Evolutionary conservation across 805 yeast species (phyloP).

Genomic region (Sugiyamaella floridensis): DNA sequence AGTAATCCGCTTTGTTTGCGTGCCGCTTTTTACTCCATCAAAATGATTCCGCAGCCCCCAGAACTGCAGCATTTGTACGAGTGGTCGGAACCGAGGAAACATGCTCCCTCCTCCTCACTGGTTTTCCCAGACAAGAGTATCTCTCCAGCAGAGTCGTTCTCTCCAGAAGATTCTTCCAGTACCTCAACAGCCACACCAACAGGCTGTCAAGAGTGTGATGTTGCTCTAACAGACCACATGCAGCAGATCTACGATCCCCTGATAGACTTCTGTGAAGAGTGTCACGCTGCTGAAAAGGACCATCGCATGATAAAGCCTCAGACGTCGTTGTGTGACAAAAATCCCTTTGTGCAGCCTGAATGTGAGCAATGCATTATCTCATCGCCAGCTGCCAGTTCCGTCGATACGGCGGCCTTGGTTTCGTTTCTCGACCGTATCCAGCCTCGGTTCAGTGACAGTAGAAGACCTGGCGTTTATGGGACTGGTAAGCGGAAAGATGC

Average conservation of each 20-base stretch:
- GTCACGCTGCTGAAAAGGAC: slow-evolving; percentile 8
- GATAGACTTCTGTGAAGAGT: slow-evolving; percentile 6
- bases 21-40: neutral
- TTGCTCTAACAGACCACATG: slow-evolving; percentile 7
- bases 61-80: neutral
- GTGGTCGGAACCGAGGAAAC: neutral
- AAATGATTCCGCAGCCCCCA: neutral
- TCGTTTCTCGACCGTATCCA: neutral
- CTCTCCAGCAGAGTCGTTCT: neutral
- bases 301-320: neutral
- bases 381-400: neutral
- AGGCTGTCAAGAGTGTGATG: slow-evolving; percentile 7
- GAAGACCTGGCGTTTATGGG: neutral
- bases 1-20: neutral
- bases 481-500: neutral
- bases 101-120: neutral
- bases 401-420: neutral
- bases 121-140: neutral
- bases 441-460: slow-evolving; percentile 6
- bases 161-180: neutral
- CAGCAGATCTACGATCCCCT: slow-evolving; percentile 8
- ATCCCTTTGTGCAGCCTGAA: neutral
- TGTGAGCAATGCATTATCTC: neutral
- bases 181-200: neutral
- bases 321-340: neutral